Evolutionary conservation across 257 asterid species (phyloP).

Genomic region (Plantago ovata): DNA sequence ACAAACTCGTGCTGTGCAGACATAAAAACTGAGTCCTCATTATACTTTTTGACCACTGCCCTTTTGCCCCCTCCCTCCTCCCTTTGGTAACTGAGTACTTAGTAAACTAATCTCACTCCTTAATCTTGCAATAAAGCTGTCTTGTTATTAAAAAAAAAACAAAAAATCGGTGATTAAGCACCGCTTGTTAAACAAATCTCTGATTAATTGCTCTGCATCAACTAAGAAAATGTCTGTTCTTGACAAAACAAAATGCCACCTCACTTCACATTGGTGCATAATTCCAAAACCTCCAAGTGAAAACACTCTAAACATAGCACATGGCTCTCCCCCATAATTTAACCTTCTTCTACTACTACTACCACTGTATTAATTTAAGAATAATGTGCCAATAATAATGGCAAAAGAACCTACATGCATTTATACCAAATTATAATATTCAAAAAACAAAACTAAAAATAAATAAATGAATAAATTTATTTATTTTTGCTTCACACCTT

Average conservation of each 20-base stretch:
- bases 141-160: not conserved
- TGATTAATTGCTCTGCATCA: not conserved
- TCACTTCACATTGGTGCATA: constrained; percentile 4
- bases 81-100: constrained; percentile 18
- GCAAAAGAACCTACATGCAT: constrained; percentile 16
- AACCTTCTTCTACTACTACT: not conserved
- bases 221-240: not conserved
- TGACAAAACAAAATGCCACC: constrained; percentile 14
- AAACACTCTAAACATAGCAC: constrained; percentile 63
- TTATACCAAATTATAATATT: too few relatives aligned
- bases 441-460: too few relatives aligned
- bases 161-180: not conserved
- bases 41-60: constrained; percentile 27
- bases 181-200: not conserved
- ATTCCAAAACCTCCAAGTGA: constrained; percentile 9
- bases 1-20: constrained; percentile 1
- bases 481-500: constrained; percentile 33
- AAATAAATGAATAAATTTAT: too few relatives aligned
- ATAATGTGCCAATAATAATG: constrained; percentile 1
- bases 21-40: constrained; percentile 11
- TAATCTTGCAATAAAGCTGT: constrained; percentile 11
- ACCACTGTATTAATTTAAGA: too few relatives aligned
- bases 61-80: constrained; percentile 13
- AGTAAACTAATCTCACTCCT: not conserved
- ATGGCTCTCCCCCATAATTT: constrained; percentile 25